Base-by-base conservation (phyloP, 805 yeast species). In the Komagataella pseudopastoris region DNA sequence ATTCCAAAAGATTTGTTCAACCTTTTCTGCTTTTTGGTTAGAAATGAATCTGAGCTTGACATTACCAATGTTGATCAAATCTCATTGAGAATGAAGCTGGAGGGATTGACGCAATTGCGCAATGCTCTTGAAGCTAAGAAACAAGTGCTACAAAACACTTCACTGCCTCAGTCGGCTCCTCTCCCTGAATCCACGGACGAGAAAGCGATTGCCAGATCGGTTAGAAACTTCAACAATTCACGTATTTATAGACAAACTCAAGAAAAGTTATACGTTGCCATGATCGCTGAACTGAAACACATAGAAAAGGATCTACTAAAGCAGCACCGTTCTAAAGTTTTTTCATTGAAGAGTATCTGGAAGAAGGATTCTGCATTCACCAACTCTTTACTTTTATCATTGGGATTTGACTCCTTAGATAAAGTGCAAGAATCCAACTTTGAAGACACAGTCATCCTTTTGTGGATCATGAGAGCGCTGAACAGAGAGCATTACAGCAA, bases 391-490 rank as follows among this genome's bases (percentile, higher is more conserved):
- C 61, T 80, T 10, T 62, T 80, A 23, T 67, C 78, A 1, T 74
- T 81, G 60, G 90, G 88, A 6, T 71, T 79, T 8, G 63, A 75
- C 3, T 69, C 71, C 18, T 80, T 74, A 57, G 81, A 78, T 4
- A 80, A 77, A 48, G 58, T 85, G 14, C 58, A 73, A 2, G 69
- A 63, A 2, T 68, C 76, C 46, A 69, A 72, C 46, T 70, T 79
- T 48, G 65, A 79, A 52, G 82, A 81, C 52, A 84, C 81, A 56
- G 75, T 76, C 2, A 67, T 85, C 63, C 62, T 82, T 18, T 63
- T 85, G 45, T 85, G 83, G 78, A 67, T 85, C 23, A 76, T 85
- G 43, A 71, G 88, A 57, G 74, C 78, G 52, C 67, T 71, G 52
- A 83, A 81, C 60, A 68, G 67, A 47, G 56, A 60, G 3, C 63